phyloP scores from a whole-genome alignment of 345 rosid species.

The Moricandia moricandioides region DNA sequence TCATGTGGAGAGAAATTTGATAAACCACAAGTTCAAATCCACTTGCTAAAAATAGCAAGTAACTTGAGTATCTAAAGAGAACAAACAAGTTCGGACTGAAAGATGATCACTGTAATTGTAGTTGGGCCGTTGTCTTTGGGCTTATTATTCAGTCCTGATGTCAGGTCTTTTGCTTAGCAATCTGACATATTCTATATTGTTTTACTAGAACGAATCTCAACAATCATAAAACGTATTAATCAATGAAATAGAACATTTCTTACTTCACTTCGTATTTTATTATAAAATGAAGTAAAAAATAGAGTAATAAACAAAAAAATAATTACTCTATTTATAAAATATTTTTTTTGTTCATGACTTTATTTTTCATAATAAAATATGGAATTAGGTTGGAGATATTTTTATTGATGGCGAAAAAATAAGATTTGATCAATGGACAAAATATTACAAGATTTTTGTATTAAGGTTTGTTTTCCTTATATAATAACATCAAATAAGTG shows the following conservation, averaged over 20 bases:
- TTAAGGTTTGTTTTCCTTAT: not conserved
- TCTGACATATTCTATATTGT: not conserved
- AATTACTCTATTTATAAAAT: too few relatives aligned
- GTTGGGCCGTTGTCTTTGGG: conserved; percentile 22
- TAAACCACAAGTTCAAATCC: not conserved
- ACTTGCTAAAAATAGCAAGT: not conserved
- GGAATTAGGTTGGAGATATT: too few relatives aligned
- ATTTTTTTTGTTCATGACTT: too few relatives aligned
- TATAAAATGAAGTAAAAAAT: too few relatives aligned
- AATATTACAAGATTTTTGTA: not conserved
- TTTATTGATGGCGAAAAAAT: too few relatives aligned
- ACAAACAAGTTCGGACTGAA: not conserved
- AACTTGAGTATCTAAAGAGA: not conserved
- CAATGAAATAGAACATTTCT: too few relatives aligned
- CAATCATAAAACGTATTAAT: not conserved
- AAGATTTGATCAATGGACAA: too few relatives aligned
- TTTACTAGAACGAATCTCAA: not conserved
- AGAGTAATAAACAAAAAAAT: too few relatives aligned
- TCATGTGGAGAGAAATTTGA: not conserved
- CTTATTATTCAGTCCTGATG: not conserved
- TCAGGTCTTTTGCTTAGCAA: not conserved
- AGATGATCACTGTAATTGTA: conserved; percentile 4
- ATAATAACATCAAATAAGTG: not conserved
- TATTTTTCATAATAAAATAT: too few relatives aligned
- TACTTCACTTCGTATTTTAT: too few relatives aligned